These are phyloP conservation scores for Leersia perrieri DNA, from an alignment of 176 grass and related monocot genomes.

Conservation along the genomic window DNA sequence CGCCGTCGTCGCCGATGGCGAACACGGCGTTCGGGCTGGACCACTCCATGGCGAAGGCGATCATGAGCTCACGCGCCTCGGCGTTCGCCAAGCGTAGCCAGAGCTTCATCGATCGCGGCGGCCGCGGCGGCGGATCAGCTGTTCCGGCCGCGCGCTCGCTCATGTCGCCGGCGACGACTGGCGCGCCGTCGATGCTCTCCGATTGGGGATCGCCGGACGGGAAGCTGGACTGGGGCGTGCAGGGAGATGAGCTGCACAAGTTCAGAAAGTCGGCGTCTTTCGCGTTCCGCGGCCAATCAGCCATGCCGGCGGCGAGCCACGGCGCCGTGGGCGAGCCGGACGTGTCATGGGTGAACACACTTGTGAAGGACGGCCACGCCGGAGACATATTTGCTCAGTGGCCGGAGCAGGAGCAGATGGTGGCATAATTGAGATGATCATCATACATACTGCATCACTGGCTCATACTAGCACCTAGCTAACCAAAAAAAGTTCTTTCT, in stretches of 20 bases:
- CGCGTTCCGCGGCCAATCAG: slow-evolving; percentile 49
- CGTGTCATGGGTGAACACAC: slow-evolving; percentile 64
- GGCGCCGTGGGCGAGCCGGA: slow-evolving; percentile 53
- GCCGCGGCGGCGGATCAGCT: too few species aligned
- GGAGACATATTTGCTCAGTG: slow-evolving; percentile 75
- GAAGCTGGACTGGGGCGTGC: slow-evolving; percentile 88
- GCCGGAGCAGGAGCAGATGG: slow-evolving; percentile 81
- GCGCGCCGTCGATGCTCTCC: slow-evolving; percentile 48
- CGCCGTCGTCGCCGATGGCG: slow-evolving; percentile 59
- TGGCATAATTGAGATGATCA: slow-evolving; percentile 51
- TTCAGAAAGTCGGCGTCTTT: slow-evolving; percentile 91
- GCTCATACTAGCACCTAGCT: slow-evolving; percentile 51
- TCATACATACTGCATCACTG: background rate
- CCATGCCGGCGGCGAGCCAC: background rate
- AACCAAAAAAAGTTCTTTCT: slow-evolving; percentile 85
- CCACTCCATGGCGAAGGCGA: slow-evolving; percentile 81
- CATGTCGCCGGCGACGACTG: slow-evolving; percentile 50
- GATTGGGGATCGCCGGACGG: slow-evolving; percentile 89
- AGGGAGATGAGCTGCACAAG: slow-evolving; percentile 95
- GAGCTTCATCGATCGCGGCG: slow-evolving; percentile 87
- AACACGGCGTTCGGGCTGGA: slow-evolving; percentile 61
- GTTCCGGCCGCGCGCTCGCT: slow-evolving; percentile 37
- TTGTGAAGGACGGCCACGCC: slow-evolving; percentile 69
- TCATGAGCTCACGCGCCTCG: slow-evolving; percentile 80
- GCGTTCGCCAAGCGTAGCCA: slow-evolving; percentile 90